These are phyloP conservation scores for Dittrichia graveolens DNA, from an alignment of 129 eudicot genomes.

Conservation along the genomic window DNA sequence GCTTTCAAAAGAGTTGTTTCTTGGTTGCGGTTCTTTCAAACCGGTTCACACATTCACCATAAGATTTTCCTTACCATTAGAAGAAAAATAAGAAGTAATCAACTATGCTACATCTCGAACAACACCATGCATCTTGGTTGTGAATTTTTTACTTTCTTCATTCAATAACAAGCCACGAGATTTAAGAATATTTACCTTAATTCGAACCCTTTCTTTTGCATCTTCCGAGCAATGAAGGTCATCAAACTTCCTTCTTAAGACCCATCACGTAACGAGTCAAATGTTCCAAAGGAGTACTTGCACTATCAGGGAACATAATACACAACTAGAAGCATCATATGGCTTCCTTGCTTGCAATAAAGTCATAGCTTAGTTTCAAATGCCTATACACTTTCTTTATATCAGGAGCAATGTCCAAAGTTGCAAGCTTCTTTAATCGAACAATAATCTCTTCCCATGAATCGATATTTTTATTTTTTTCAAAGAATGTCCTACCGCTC, in stretches of 20 bases:
- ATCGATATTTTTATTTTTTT: too few species aligned
- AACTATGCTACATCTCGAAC: slow-evolving; percentile 23
- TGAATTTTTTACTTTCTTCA: too few species aligned
- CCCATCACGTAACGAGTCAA: slow-evolving; percentile 13
- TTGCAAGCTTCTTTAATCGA: too few species aligned
- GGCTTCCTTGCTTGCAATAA: slow-evolving; percentile 18
- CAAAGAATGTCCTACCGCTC: too few species aligned
- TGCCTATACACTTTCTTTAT: too few species aligned
- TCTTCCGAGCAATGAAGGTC: neutral
- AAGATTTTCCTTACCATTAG: neutral
- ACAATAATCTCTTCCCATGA: too few species aligned
- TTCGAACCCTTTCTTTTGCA: slow-evolving; percentile 10
- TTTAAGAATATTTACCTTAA: slow-evolving; percentile 7
- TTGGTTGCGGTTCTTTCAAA: slow-evolving; percentile 17
- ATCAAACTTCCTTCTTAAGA: slow-evolving; percentile 2
- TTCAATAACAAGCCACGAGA: slow-evolving; percentile 13
- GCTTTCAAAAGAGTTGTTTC: neutral
- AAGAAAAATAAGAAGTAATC: too few species aligned
- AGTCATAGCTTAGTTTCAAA: slow-evolving; percentile 25
- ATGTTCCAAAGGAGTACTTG: neutral
- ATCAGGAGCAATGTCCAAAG: too few species aligned
- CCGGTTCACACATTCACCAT: neutral
- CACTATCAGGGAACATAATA: slow-evolving; percentile 13
- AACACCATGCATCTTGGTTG: slow-evolving; percentile 30
- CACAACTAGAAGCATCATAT: slow-evolving; percentile 12